Evolutionary conservation across 1,284 basidiomycete species (phyloP), one percentile per base, ranked within the genome.

Genomic region (Ceratobasidium sp.): DNA sequence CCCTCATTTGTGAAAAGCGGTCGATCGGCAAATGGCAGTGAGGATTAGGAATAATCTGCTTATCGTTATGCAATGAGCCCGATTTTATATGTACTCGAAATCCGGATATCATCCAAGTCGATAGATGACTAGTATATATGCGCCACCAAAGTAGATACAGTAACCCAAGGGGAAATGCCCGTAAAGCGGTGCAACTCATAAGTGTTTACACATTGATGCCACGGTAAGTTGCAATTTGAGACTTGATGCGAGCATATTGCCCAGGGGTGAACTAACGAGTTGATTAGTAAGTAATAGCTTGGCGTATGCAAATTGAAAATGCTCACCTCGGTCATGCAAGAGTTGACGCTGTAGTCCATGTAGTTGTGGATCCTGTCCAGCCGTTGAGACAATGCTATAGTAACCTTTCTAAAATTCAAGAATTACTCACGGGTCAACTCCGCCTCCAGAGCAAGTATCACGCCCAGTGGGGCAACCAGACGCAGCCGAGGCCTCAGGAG

Each of bases 161-260:
- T n/a, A n/a, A n/a, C n/a, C n/a, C n/a, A n/a, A n/a, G n/a, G n/a
- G n/a, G n/a, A n/a, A n/a, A n/a, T n/a, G n/a, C n/a, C n/a, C n/a
- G n/a, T n/a, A n/a, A n/a, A n/a, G n/a, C n/a, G n/a, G n/a, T n/a
- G n/a, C n/a, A n/a, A n/a, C n/a, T n/a, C n/a, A n/a, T n/a, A n/a
- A n/a, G n/a, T n/a, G 38, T 40, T 40, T 40, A 40, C 10, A 17
- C 38, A 8, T 8, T 49, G 15, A 84, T 75, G 40, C 81, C 79
- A 71, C 83, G 82, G 77, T 84, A 85, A 53, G 82, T 83, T 27
- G 76, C 73, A 69, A 85, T 76, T 74, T 84, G 83, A 22, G 74
- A 75, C 69, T 77, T 74, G 65, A 82, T 71, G 52, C 83, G 81
- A 25, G 77, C 76, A 67, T 78, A 73, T 70, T 85, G 84, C 17